A percentile compares a stretch with the other conserved stretches of the same genome.
These are phyloP conservation scores for Paecilomyces niveus DNA, from an alignment of 2,329 filamentous ascomycete genomes.

Conservation along the genomic window DNA sequence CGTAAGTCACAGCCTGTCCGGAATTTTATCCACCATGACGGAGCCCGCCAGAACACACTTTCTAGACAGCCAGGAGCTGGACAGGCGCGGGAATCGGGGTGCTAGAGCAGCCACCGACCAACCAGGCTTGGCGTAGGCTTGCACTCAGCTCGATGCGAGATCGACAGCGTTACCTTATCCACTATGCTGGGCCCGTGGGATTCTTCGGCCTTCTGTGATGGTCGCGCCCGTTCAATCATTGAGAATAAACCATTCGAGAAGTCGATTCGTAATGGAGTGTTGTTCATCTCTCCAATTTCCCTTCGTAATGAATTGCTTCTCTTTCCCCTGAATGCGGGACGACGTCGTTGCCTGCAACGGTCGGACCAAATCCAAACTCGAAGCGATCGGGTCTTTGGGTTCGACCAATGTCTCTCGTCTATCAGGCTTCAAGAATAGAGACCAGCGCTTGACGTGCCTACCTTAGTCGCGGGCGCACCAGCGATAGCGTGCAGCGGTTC, in stretches of 20 bases:
- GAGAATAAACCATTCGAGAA: neutral
- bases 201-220: neutral
- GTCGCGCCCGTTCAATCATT: neutral
- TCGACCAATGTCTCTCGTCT: neutral
- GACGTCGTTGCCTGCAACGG: neutral
- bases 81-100: neutral
- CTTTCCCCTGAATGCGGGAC: neutral
- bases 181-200: neutral
- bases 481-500: neutral
- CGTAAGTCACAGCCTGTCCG: neutral
- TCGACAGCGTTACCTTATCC: slow-evolving; percentile 6
- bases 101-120: neutral
- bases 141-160: slow-evolving; percentile 5
- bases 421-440: neutral
- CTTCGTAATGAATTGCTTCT: neutral
- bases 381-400: neutral
- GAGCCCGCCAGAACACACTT: neutral
- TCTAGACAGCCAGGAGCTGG: neutral
- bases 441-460: neutral
- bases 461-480: neutral
- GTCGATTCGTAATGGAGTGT: neutral
- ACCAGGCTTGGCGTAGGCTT: neutral
- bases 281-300: neutral
- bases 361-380: neutral
- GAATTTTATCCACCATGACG: neutral